phyloP scores from a whole-genome alignment of 371 early-diverging fungal genomes.

The Rhizopus sp. region DNA sequence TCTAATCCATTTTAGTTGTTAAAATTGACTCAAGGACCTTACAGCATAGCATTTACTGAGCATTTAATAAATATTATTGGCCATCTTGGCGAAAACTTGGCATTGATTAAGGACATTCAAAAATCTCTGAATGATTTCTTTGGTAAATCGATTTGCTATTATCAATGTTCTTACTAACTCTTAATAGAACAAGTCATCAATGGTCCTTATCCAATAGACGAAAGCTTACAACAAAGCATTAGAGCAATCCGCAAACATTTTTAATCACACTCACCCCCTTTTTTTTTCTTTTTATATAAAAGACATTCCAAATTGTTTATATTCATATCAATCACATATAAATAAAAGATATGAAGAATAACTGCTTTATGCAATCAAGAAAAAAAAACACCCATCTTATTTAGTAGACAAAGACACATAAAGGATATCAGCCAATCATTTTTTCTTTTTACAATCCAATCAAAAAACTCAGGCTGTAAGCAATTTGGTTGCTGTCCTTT shows the following conservation, averaged over 20 bases:
- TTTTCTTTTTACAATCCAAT: no score
- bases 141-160: conserved; percentile 24
- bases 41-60: conserved; percentile 46
- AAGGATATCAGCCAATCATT: no score
- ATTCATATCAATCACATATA: no score
- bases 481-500: conserved; percentile 1
- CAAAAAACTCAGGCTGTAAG: no score
- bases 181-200: not conserved
- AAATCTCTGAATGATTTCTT: conserved; percentile 41
- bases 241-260: not conserved
- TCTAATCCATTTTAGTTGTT: conserved; percentile 27
- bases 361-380: no score
- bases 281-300: no score
- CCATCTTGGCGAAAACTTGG: conserved; percentile 36
- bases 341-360: no score
- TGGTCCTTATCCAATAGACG: not conserved
- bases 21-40: conserved; percentile 51
- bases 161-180: not conserved
- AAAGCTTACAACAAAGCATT: not conserved
- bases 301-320: no score
- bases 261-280: no score
- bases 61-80: conserved; percentile 51
- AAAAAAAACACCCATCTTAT: no score
- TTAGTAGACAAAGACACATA: no score
- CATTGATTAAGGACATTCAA: conserved; percentile 36